Base-by-base conservation (phyloP, 805 yeast species). In the Sugiyamaella qingdaonensis region DNA sequence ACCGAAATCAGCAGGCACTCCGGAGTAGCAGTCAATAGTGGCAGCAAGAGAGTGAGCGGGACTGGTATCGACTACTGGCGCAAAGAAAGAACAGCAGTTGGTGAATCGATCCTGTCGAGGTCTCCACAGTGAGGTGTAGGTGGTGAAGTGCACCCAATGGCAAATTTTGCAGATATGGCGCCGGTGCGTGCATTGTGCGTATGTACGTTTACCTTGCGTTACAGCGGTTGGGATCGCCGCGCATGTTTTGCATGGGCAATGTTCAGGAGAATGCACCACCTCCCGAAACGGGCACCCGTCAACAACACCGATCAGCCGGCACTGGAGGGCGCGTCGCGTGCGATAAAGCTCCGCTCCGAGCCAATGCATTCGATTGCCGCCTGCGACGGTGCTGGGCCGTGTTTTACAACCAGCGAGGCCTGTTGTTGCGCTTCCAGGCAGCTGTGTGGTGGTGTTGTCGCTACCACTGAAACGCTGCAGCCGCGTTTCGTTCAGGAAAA, bases 1-100 rank as follows among this genome's bases (percentile, higher is more conserved):
- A 16, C 29, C 29, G 7, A 24, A 16, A 21, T 36, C 14, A 36
- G 13, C 24, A 39, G 24, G 13, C 16, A 19, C 24, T 39, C 43
- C 3, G 10, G 21, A 39, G 16, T 11, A 2, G 24, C 43, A 39
- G 13, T 10, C 13, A 9, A 19, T 39, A 14, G 24, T 10, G 24
- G 24, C 21, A 9, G 19, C 4, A 16, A 5, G 24, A n/a, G 3
- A 39, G 19, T 10, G 8, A 39, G 19, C 19, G 13, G 24, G 24
- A 39, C 19, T 10, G 24, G 43, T 14, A 39, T 16, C 43, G 43
- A 39, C 43, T 39, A 39, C 43, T 39, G 43, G 19, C 21, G 13
- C 8, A 39, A 39, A 39, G 43, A 39, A 39, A 14, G 43, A 39
- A 39, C 43, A 39, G 43, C 43, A 39, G 43, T 39, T 39, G 43